Evolutionary conservation across 2,329 filamentous ascomycete species (phyloP), one percentile per base, ranked within the genome.

Genomic region (Diaporthe sp.): DNA sequence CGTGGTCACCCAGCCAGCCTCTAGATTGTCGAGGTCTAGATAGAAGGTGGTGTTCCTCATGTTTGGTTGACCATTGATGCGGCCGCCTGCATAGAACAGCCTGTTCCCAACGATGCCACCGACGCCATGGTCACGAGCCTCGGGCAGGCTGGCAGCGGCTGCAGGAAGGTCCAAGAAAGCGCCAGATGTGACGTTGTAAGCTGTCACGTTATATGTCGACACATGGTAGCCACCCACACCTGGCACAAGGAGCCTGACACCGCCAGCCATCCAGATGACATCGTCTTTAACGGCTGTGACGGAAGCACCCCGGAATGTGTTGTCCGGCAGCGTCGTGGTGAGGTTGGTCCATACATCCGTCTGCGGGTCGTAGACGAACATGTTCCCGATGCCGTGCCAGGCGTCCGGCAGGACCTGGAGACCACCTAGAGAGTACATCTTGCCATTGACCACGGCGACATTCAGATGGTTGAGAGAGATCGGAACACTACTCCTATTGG

Each of bases 391-490:
- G 0, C 80, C 80, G 13, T 74, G 61, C 82, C 82, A 84, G 0
- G 77, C 76, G 8, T 72, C 76, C 17, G 78, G 74, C 4, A 74
- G 42, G 4, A 77, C 77, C 4, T 77, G 78, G 0, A 86, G 79
- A 0, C 83, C 84, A 8, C 85, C 84, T 4, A 87, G 78, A 0
- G 86, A 67, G 72, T 85, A 86, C 17, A 86, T 78, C 68, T 83
- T 84, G 40, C 80, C 81, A 57, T 82, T 74, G 3, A 84, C 78
- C 0, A 77, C 80, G 6, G 82, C 84, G 33, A 80, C 80, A 64
- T 86, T 86, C 54, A 81, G 78, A 61, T 86, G 84, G 60, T 84
- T 85, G 1, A 84, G 75, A 6, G 78, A 58, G 0, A 80, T 54
- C 0, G 84, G 84, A 0, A 82, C 73, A 7, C 80, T 77, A 1